Percentiles rank a stretch among this genome's conserved stretches.
Conservation (phyloP, 1,284 basidiomycete genomes). For the Sporisorium sorghi region DNA sequence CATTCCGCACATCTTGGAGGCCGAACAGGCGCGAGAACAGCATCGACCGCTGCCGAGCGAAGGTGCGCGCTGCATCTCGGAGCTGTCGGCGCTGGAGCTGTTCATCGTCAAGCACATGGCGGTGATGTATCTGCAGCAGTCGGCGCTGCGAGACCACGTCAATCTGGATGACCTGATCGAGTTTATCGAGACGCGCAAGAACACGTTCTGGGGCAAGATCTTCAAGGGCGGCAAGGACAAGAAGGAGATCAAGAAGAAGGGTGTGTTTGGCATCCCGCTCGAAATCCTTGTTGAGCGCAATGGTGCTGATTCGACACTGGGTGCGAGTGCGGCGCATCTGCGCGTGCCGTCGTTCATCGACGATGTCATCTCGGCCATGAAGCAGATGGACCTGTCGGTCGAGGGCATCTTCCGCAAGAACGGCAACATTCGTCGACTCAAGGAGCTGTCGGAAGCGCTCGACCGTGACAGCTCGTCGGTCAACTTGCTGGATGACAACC, state of each 20-base stretch:
- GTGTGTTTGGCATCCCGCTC: conserved; percentile 91
- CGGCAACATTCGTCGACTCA: conserved; percentile 92
- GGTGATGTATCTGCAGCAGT: conserved; percentile 80
- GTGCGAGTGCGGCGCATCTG: conserved; percentile 85
- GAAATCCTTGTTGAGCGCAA: conserved; percentile 95
- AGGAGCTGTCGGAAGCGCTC: conserved; percentile 88
- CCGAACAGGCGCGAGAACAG: conserved; percentile 87
- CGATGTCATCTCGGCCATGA: conserved; percentile 96
- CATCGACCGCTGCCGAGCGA: conserved; percentile 78
- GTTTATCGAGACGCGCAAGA: conserved; percentile 90
- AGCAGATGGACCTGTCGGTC: conserved; percentile 99
- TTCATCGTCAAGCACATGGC: conserved; percentile 93
- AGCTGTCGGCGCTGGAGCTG: conserved; percentile 84
- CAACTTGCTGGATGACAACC: conserved; percentile 92
- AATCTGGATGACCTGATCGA: conserved; percentile 93
- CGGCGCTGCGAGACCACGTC: conserved; percentile 77
- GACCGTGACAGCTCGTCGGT: conserved; percentile 87
- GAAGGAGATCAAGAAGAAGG: conserved; percentile 73
- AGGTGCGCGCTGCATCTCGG: conserved; percentile 81
- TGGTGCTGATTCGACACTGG: conserved; percentile 90
- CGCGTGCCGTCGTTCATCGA: conserved; percentile 97
- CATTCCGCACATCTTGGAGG: conserved; percentile 90
- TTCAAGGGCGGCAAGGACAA: conserved; percentile 87
- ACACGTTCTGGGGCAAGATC: conserved; percentile 94
- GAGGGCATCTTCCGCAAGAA: conserved; percentile 99